Base-by-base conservation (phyloP, 345 rosid genomes). In the Noccaea caerulescens region DNA sequence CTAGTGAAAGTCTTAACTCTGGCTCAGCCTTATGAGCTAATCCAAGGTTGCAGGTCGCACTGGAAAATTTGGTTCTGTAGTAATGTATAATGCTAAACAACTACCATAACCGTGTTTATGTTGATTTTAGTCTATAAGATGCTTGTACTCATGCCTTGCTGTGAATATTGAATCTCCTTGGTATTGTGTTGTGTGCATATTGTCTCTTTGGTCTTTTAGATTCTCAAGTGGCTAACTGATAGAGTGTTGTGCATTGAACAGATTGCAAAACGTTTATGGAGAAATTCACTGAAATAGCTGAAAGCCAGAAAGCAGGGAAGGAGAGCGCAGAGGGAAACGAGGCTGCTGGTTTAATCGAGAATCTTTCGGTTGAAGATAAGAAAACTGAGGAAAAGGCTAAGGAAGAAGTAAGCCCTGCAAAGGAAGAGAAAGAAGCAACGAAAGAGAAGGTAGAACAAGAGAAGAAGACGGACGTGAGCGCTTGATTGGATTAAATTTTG, bases 181-280 rank as follows among this genome's bases (percentile, higher is more conserved):
- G 33, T 4, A 12, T 50, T 71, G 42, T 71, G 38, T 5, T 12
- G 30, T 20, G 27, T 53, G 33, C 27, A n/a, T 42, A n/a, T 42
- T 14, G 8, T 33, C n/a, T 55, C 6, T 13, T 54, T 7, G 11
- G 10, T 53, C 9, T 8, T n/a, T 8, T 32, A 11, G 30, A 72
- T 72, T 32, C 2, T 44, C 32, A 51, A n/a, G 16, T 67, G 33
- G 46, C 39, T 59, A 51, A 59, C 43, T 46, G 37, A 50, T 52
- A 45, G 36, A 9, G 23, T 66, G 1, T 49, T 50, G 43, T 50
- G 43, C 3, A 23, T 60, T 8, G 30, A 14, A 58, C 82, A 93
- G 98, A 90, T 77, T 87, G 95, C 84, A 93, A 88, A 76, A 79
- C 76, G 4, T 93, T 93, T 69, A 93, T 87, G 98, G 91, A 93